Base-by-base conservation (phyloP, 805 yeast genomes). In the Starmerella apicola region DNA sequence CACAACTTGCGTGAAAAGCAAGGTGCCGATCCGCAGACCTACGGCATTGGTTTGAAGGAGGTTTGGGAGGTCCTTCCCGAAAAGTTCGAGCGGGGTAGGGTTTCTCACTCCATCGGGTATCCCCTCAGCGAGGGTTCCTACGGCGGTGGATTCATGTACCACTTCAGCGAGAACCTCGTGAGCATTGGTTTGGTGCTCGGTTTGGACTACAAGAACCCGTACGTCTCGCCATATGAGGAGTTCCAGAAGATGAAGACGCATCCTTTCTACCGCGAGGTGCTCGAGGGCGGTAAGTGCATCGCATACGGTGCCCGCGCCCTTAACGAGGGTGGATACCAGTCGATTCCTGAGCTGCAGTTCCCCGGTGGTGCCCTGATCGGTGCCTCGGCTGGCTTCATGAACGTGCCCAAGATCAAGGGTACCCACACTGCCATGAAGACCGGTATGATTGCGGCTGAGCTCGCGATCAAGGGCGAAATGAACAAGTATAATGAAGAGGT, bases 331-430 rank as follows among this genome's bases (percentile, higher is more conserved):
- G 99, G 99, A 1, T 70, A 68, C 51, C 99, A 91, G 65, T 78
- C 94, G 28, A 81, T 91, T 38, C 99, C 99, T 19, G 73, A 78
- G 56, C 67, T 91, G 40, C 66, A 78, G 49, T 91, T 91, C 71
- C 97, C 97, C 2, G 99, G 99, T 37, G 99, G 98, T 38, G 78
- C 85, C 7, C 63, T 91, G 22, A 88, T 91, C 29, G 99, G 99
- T 24, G 91, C 94, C 42, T 67, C 93, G 42, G 98, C 98, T 3
- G 98, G 98, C 1, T 88, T 91, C 60, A 72, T 91, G 74, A 91
- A 91, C 57, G 97, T 91, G 32, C 96, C 98, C 38, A 91, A 88
- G 60, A 82, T 91, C 55, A 91, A 91, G 63, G 99, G 99, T 13
- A 78, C 96, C 0, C 99, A 91, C 59, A 88, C 95, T 1, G 97